These are phyloP conservation scores for Claviceps quebecensis DNA, from an alignment of 2,329 filamentous ascomycete species.

Conservation along the genomic window DNA sequence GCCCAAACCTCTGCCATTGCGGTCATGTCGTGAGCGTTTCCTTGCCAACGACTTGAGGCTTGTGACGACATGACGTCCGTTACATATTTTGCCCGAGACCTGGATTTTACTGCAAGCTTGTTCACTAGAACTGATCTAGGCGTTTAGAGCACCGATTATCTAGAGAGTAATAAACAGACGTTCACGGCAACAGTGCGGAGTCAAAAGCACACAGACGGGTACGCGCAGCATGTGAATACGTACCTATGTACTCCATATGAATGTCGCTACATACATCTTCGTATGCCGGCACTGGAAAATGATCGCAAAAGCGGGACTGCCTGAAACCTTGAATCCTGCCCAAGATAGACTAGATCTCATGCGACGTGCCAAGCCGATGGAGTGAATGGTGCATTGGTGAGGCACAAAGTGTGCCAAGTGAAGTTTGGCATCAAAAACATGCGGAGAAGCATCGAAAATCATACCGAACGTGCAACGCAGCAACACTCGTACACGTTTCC, in stretches of 20 bases:
- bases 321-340: neutral
- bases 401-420: neutral
- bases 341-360: neutral
- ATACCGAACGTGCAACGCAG: too few relatives aligned
- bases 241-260: too few relatives aligned
- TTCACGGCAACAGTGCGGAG: too few relatives aligned
- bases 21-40: neutral
- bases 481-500: too few relatives aligned
- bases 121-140: neutral
- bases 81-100: neutral
- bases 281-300: neutral
- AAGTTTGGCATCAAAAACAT: neutral
- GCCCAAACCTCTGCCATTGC: conserved; percentile 2
- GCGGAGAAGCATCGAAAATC: too few relatives aligned
- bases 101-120: neutral
- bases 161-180: neutral
- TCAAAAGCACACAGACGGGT: too few relatives aligned
- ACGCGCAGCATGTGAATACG: too few relatives aligned
- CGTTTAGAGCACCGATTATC: neutral
- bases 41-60: neutral
- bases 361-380: neutral
- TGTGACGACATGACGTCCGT: neutral
- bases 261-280: neutral
- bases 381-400: too few relatives aligned
- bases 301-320: neutral